These are phyloP conservation scores for Ogataea henricii DNA, from an alignment of 805 yeast species.

Conservation along the genomic window DNA sequence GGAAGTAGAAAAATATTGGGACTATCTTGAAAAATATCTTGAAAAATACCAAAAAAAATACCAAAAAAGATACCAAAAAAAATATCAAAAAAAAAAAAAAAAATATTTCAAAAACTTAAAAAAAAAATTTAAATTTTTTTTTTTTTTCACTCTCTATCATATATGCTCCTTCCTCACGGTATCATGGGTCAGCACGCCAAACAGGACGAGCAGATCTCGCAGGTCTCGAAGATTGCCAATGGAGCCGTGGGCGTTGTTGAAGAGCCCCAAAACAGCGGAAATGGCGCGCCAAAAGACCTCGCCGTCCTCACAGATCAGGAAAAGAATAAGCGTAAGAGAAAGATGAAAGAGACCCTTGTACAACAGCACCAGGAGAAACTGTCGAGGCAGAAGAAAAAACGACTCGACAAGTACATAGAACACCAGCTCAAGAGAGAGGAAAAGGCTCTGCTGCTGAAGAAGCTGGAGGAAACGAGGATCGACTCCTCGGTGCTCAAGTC, in stretches of 20 bases:
- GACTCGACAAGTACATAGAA: conserved; percentile 89
- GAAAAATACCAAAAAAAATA: background rate
- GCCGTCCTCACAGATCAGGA: conserved; percentile 59
- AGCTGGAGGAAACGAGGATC: conserved; percentile 64
- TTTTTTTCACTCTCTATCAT: background rate
- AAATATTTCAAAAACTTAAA: background rate
- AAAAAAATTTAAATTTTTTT: background rate
- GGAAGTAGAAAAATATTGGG: too few species aligned
- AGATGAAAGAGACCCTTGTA: conserved; percentile 57
- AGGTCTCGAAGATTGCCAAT: background rate
- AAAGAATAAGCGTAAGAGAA: conserved; percentile 62
- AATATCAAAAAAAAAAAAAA: background rate
- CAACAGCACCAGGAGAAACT: conserved; percentile 67
- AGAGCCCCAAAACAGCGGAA: background rate
- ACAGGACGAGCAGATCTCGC: background rate
- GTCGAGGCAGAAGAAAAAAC: conserved; percentile 67
- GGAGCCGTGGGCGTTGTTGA: conserved; percentile 2
- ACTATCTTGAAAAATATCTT: too few species aligned
- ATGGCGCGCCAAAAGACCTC: conserved; percentile 39
- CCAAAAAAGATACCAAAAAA: background rate
- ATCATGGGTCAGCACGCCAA: background rate
- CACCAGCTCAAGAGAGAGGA: conserved; percentile 90
- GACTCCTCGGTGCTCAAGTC: conserved; percentile 73
- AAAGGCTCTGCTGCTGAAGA: conserved; percentile 72
- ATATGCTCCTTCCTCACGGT: too few species aligned